Base-by-base conservation (phyloP, 495 filamentous ascomycete genomes). In the Lepidopterella palustris region DNA sequence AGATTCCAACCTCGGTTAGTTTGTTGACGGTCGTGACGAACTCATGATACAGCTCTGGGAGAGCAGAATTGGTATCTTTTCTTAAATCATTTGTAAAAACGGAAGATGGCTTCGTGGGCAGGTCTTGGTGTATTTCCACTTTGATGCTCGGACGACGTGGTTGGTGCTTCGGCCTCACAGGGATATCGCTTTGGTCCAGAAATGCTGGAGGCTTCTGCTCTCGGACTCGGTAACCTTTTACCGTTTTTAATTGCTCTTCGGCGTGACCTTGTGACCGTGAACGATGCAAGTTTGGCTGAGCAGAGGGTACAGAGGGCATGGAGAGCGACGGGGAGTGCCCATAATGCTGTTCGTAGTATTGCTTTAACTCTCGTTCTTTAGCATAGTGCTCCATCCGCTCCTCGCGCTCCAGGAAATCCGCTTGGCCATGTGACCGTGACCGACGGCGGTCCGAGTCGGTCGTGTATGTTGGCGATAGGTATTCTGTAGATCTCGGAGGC, bases 61-160 rank as follows among this genome's bases (percentile, higher is more conserved):
- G 26, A n/a, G n/a, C n/a, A n/a, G n/a, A n/a, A n/a, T n/a, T n/a
- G n/a, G n/a, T n/a, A n/a, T n/a, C n/a, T n/a, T n/a, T n/a, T n/a
- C n/a, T n/a, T n/a, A n/a, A n/a, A n/a, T n/a, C n/a, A n/a, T n/a
- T n/a, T n/a, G n/a, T n/a, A n/a, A n/a, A n/a, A n/a, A n/a, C n/a
- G 13, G 39, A 42, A 9, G 39, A 42, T 3, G 39, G 6, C 8
- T 20, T 11, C 3, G 39, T 15, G 18, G n/a, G 10, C 1, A 53
- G 11, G 29, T 54, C 55, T 21, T 58, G 54, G 18, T 53, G 45
- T 20, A 62, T 62, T 23, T 62, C 40, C 1, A 62, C 55, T 32
- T 57, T 58, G 24, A 58, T 58, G 28, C 45, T 62, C 8, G 60
- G 55, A 10, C 60, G 60, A 39, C 57, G 54, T 13, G n/a, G 18